These are phyloP conservation scores for Pholiota conissans DNA, from an alignment of 768 basidiomycete species.

Conservation along the genomic window DNA sequence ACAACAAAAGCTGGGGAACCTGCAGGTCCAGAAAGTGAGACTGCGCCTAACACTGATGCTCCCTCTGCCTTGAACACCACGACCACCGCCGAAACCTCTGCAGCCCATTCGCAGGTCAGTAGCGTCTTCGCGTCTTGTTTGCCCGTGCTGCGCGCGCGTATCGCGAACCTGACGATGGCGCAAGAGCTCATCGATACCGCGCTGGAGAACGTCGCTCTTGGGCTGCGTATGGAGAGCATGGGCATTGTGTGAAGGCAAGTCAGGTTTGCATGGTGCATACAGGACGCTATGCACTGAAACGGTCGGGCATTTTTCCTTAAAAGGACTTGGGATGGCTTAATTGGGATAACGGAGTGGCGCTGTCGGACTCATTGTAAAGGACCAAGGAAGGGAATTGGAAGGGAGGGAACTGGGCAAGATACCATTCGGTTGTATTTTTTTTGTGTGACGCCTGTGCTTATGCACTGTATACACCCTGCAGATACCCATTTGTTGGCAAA, in stretches of 20 bases:
- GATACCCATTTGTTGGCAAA: no score
- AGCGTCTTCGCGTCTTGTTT: slow-evolving; percentile 46
- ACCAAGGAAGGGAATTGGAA: no score
- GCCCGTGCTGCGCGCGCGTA: slow-evolving; percentile 46
- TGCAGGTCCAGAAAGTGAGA: no score
- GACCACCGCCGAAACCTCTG: slow-evolving; percentile 13
- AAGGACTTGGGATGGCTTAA: neutral
- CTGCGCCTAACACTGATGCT: neutral
- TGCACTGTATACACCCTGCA: no score
- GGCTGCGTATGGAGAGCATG: slow-evolving; percentile 48
- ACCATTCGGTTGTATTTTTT: no score
- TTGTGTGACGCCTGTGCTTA: no score
- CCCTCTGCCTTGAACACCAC: neutral
- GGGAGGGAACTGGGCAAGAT: no score
- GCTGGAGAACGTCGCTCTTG: slow-evolving; percentile 48
- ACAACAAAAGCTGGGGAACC: neutral
- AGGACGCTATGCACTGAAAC: no score
- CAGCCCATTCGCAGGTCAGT: slow-evolving; percentile 39
- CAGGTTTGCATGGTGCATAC: no score
- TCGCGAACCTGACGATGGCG: slow-evolving; percentile 46
- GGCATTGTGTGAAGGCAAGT: slow-evolving; percentile 24
- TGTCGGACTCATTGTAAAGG: no score
- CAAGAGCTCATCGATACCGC: slow-evolving; percentile 49
- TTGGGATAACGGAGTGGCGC: no score
- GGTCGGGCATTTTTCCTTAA: no score